Conservation (phyloP, 2,329 filamentous ascomycete species). For the Bretziella fagacearum region DNA sequence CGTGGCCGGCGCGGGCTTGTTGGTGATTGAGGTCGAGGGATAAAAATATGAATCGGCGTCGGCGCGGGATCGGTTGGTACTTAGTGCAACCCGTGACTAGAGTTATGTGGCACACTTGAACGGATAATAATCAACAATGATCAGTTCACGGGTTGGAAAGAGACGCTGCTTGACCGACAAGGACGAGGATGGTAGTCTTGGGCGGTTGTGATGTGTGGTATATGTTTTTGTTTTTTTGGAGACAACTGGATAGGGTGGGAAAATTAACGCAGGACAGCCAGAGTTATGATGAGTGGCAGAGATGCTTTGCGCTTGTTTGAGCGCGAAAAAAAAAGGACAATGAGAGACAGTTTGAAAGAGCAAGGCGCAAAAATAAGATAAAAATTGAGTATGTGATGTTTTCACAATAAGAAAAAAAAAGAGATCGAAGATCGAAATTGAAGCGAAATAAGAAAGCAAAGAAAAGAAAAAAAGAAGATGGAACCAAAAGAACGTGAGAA, state of each 20-base stretch:
- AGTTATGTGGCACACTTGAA: not conserved
- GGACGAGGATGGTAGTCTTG: no score
- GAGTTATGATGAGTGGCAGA: no score
- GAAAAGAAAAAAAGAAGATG: conserved; percentile 4
- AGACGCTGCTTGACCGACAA: no score
- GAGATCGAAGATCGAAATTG: not conserved
- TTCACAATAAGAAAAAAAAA: not conserved
- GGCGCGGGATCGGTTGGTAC: not conserved
- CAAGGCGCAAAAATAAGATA: not conserved
- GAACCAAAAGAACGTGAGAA: conserved; percentile 4
- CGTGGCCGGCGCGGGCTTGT: not conserved
- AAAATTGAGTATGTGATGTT: not conserved
- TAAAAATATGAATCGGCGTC: not conserved
- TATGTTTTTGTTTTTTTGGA: no score
- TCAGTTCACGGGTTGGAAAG: no score
- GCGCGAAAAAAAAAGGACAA: no score
- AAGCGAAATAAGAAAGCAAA: not conserved
- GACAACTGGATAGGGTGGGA: no score
- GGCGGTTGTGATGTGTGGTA: no score
- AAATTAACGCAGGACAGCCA: no score
- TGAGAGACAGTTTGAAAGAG: not conserved
- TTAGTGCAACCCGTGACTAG: not conserved
- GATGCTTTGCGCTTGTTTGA: no score
- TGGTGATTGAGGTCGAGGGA: not conserved
- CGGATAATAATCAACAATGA: no score